These are phyloP conservation scores for Barnettozyma sucrosica DNA, from an alignment of 805 yeast genomes.

Conservation along the genomic window DNA sequence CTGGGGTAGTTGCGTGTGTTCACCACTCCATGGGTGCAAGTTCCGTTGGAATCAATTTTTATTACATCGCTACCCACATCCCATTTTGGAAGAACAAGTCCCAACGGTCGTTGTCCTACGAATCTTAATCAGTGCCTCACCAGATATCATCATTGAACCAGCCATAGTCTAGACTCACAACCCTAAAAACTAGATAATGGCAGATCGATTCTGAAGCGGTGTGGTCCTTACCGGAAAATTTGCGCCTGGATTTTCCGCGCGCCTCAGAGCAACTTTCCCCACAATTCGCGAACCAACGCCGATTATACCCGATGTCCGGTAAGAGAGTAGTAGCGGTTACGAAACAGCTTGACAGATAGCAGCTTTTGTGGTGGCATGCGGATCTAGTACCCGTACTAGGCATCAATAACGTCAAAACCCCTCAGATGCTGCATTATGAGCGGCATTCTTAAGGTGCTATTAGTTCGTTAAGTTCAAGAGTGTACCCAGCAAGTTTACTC, in stretches of 20 bases:
- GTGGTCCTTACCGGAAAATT: neutral
- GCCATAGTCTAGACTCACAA: neutral
- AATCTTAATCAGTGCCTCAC: neutral
- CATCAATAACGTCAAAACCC: no score
- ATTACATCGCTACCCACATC: neutral
- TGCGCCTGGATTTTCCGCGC: neutral
- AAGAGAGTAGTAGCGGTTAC: neutral
- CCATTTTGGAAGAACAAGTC: neutral
- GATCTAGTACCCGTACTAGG: no score
- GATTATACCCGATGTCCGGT: neutral
- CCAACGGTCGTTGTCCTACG: neutral
- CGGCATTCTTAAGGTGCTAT: no score
- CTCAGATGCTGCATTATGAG: no score
- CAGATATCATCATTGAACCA: neutral
- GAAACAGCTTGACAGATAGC: no score
- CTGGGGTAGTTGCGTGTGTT: neutral
- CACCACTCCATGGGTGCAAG: neutral
- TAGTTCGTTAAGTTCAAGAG: no score
- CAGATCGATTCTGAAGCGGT: neutral
- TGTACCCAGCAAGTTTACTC: no score
- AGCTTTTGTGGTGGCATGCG: no score
- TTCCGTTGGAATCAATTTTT: no score
- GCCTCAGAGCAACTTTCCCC: slow-evolving; percentile 1
- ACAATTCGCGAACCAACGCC: neutral
- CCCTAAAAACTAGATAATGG: neutral